Base-by-base conservation (phyloP, 129 eudicot genomes). In the Smallanthus sonchifolius region DNA sequence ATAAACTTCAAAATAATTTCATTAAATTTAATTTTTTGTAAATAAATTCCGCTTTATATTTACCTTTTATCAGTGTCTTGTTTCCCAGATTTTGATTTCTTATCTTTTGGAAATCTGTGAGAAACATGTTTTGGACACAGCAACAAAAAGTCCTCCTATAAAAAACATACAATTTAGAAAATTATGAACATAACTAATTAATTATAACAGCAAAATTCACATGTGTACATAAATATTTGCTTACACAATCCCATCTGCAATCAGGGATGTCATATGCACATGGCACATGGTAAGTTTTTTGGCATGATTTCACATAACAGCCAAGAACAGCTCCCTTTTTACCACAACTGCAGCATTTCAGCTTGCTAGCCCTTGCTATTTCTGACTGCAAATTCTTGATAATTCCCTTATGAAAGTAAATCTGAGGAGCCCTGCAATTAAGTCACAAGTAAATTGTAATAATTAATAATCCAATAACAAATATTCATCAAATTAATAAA, bases 311-410 rank as follows among this genome's bases (percentile, higher is more conserved):
- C 68, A 71, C 79, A 75, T 39, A 87, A 83, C 99, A 94, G 43
- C 99, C 99, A 76, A 94, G 96, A 54, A 81, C 97, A 15, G 97
- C 99, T 80, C 99, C 99, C 68, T 86, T 90, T 73, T 77, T 74
- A 39, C 91, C 91, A 78, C 99, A 94, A 13, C 70, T 48, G 65
- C 74, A 70, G 72, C 99, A 94, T 72, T 91, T 94, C 57, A 94
- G 93, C 75, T 91, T 94, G 42, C 84, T 82, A 57, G 92, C 91
- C 80, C 99, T 86, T 34, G 89, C 87, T 16, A 94, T 72, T 73
- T 94, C 99, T 17, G 84, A 67, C 70, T 91, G 90, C 74, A 94
- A 88, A 56, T 94, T 91, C 72, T 73, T 83, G n/a, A 92, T 79
- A 0, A 35, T 36, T 32, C 78, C 96, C 24, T 83, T 77, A 38